Base-by-base conservation (phyloP, 75 land plant genomes). In the Picea glauca region DNA sequence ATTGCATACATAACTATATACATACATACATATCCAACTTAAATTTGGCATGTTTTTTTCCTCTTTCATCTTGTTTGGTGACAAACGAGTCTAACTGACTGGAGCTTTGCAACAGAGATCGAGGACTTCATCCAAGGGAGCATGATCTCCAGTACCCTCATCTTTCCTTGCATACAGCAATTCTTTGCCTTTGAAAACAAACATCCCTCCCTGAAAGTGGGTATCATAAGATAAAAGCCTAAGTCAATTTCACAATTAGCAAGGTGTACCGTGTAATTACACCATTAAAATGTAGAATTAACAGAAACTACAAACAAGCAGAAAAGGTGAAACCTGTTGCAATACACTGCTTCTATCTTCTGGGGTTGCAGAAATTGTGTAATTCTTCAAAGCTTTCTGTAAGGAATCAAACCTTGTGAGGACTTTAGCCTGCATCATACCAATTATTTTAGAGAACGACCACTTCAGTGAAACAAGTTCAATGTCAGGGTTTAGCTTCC, bases 141-240 rank as follows among this genome's bases (percentile, higher is more conserved):
- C 92, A 84, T 94, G 98, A 76, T 94, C 98, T 40, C 98, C 98
- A 5, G 98, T 92, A 3, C 93, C 89, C 85, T 94, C 94, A 75
- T 94, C 98, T 23, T 90, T 94, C 56, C 98, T 80, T 12, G 94
- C 89, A 84, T 90, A 94, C 59, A 94, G 26, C 79, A 94, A 68
- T 76, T 87, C 78, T 58, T 86, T 90, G 35, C 98, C 98, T 80
- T 89, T 93, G 73, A 94, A 94, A 3, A 94, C 90, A 82, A 88
- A 90, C 86, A 94, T 87, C 58, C 98, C 98, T 72, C 98, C 98
- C 98, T 94, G 68, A 15, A 21, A 73, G 76, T 46, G 46, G 58
- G 9, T 75, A 23, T 72, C 58, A 60, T 68, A 18, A 56, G 21
- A 26, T 59, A 59, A 54, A 21, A 15, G 62, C 35, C 57, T 43